phyloP scores from a whole-genome alignment of 2,329 filamentous ascomycete genomes.

The Neofusicoccum kwambonambiense region DNA sequence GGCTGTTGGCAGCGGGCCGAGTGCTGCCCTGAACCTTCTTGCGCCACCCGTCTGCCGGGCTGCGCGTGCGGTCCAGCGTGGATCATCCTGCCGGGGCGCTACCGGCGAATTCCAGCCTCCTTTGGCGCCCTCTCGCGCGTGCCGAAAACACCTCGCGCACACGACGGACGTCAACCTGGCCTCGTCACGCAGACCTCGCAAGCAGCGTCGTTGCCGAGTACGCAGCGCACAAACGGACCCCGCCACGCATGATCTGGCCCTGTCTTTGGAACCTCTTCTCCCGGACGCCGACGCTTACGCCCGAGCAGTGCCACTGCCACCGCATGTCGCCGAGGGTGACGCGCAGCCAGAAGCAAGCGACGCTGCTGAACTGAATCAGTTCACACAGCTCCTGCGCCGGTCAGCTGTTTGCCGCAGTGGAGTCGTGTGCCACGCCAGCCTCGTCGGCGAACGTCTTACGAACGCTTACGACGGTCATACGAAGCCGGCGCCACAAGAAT shows the following conservation, averaged over 20 bases:
- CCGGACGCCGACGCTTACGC: neutral
- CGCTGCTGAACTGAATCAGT: neutral
- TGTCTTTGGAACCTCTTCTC: neutral
- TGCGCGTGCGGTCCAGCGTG: neutral
- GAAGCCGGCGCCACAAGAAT: constrained; percentile 1
- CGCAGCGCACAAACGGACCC: neutral
- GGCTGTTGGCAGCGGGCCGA: neutral
- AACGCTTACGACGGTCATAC: constrained; percentile 1
- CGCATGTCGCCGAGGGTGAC: constrained; percentile 2
- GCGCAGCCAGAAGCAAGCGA: neutral
- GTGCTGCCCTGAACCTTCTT: neutral
- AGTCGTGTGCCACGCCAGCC: constrained; percentile 4
- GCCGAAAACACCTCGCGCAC: neutral
- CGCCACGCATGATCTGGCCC: neutral
- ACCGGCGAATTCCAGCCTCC: neutral
- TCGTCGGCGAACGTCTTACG: neutral
- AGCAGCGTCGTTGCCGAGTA: no score
- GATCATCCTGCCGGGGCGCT: neutral
- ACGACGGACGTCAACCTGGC: neutral
- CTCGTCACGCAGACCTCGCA: neutral
- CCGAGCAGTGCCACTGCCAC: neutral
- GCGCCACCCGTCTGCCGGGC: constrained; percentile 3
- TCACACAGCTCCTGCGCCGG: neutral
- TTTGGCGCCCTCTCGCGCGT: neutral
- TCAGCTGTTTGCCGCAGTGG: constrained; percentile 5